These are phyloP conservation scores for Termitomyces sp. DNA, from an alignment of 768 basidiomycete species.

Conservation along the genomic window DNA sequence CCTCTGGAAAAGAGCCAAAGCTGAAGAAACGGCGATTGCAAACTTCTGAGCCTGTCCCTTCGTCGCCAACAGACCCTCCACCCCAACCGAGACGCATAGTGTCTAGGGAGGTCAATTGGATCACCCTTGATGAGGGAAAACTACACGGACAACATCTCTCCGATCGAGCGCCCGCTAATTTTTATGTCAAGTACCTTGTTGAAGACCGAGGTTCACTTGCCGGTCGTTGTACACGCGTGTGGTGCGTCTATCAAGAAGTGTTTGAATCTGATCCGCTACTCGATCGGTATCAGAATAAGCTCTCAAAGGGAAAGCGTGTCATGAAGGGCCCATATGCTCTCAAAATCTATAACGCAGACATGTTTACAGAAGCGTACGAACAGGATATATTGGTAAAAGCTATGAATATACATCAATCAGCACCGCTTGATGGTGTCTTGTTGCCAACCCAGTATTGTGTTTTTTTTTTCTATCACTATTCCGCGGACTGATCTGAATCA, in stretches of 20 bases:
- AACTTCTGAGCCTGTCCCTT: neutral
- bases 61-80: neutral
- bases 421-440: neutral
- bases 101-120: neutral
- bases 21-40: neutral
- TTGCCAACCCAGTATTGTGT: neutral
- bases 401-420: neutral
- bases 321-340: neutral
- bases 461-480: neutral
- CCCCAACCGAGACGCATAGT: neutral
- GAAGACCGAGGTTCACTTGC: neutral
- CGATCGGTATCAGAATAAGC: neutral
- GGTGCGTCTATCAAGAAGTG: neutral
- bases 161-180: neutral
- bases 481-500: neutral
- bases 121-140: neutral
- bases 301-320: neutral
- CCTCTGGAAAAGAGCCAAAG: neutral
- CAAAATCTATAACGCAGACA: neutral
- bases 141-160: neutral
- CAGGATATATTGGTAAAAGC: neutral
- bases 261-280: neutral
- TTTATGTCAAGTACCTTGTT: neutral
- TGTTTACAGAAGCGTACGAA: neutral
- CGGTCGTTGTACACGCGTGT: neutral